Base-by-base conservation (phyloP, 169 alveolate genomes). In the Perkinsus chesapeaki region DNA sequence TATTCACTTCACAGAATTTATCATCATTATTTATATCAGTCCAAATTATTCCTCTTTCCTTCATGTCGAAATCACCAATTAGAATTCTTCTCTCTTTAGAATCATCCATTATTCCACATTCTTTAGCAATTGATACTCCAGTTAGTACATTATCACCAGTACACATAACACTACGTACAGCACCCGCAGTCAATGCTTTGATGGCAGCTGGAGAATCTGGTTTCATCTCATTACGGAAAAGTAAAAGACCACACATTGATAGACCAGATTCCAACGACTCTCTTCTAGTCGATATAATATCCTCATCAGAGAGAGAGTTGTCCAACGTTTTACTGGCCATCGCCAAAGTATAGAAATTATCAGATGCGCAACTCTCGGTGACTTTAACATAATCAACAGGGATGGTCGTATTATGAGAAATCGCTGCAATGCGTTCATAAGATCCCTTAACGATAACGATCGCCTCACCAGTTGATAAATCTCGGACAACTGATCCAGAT, bases 201-300 rank as follows among this genome's bases (percentile, higher is more conserved):
- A 94, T 91, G 20, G 94, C 94, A 38, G 92, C 93, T 34, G 93
- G 91, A 20, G 95, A 91, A 31, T 94, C 96, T 19, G 93, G 90
- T 39, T 93, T 91, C 60, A 94, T 91, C 36, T 94, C 96, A 43
- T 94, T 94, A 0, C 94, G 91, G 93, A 94, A 92, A 10, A 93
- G 95, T n/a, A 94, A 12, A 82, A 94, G 73, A 20, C 95, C 94
- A n/a, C 47, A 60, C 47, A 91, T 39, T 39, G 73, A 27, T 38
- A 91, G 93, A 38, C 37, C 93, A 19, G n/a, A 3, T n/a, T 91
- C 93, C n/a, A 91, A 39, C 16, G 47, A 47, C 48, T 39, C 73
- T 39, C 93, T 47, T 10, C 38, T 20, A 10, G 39, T 39, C 93
- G 36, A 19, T 20, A 27, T 39, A 39, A 39, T 37, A 19, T 36